Conservation (phyloP, 2,329 filamentous ascomycete species). For the Colletotrichum theobromicola region DNA sequence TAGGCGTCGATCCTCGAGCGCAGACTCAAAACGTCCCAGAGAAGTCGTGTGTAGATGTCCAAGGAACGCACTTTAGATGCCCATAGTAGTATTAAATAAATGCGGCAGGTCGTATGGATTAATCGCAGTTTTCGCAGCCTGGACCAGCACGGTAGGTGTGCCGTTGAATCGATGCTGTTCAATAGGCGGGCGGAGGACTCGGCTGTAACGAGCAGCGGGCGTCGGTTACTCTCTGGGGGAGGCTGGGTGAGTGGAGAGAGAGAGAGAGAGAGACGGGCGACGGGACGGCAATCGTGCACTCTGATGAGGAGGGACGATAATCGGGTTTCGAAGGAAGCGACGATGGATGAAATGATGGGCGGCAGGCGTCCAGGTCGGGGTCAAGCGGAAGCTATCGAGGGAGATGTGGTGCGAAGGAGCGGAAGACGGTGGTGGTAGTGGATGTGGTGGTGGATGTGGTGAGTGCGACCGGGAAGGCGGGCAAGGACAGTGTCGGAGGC, state of each 20-base stretch:
- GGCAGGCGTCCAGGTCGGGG: conserved; percentile 3
- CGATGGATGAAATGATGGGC: conserved; percentile 14
- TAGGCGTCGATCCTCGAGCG: neutral
- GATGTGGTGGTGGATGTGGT: neutral
- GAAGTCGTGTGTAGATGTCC: neutral
- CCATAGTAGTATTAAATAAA: conserved; percentile 8
- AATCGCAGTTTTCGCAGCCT: neutral
- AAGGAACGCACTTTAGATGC: conserved; percentile 13
- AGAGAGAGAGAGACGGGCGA: no score
- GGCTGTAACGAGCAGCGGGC: neutral
- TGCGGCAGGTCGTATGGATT: neutral
- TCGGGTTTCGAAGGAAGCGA: neutral
- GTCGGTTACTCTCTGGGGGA: neutral
- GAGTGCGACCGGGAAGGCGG: conserved; percentile 20
- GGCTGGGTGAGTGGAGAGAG: neutral
- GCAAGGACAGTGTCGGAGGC: conserved; percentile 22
- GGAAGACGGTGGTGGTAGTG: neutral
- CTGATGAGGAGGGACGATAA: neutral
- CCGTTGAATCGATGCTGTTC: neutral
- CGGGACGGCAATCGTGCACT: neutral
- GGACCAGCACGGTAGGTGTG: neutral
- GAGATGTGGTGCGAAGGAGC: conserved; percentile 20
- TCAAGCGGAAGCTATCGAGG: conserved; percentile 16
- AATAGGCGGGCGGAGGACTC: conserved; percentile 2
- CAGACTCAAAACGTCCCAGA: neutral